phyloP scores from a whole-genome alignment of 192 early-diverging fungal genomes.

The Linnemannia hyalina region DNA sequence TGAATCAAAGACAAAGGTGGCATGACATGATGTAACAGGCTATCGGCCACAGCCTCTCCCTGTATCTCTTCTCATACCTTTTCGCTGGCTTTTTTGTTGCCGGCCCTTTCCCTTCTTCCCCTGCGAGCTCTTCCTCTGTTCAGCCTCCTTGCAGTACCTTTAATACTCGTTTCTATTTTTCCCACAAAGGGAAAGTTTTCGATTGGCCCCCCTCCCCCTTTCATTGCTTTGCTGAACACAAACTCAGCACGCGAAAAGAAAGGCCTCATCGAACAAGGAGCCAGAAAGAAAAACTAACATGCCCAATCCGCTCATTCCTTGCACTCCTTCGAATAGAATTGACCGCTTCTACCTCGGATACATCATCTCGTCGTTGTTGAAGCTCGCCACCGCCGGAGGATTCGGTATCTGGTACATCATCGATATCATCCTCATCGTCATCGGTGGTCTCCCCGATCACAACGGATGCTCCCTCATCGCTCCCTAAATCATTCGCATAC shows the following conservation, averaged over 20 bases:
- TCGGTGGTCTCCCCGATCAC: constrained; percentile 57
- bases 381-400: constrained; percentile 62
- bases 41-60: background rate
- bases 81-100: background rate
- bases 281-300: background rate
- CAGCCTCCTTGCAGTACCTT: background rate
- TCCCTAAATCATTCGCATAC: background rate
- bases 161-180: background rate
- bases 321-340: constrained; percentile 33
- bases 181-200: constrained; percentile 4
- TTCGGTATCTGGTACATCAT: constrained; percentile 66
- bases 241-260: background rate
- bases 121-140: background rate
- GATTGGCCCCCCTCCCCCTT: background rate
- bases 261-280: too few relatives aligned
- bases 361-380: constrained; percentile 61
- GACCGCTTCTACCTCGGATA: constrained; percentile 73
- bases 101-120: background rate
- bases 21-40: background rate
- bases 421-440: constrained; percentile 56
- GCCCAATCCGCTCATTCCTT: background rate
- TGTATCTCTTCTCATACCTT: too few relatives aligned
- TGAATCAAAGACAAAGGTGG: background rate
- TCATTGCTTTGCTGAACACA: background rate
- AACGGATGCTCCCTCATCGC: constrained; percentile 54